These are phyloP conservation scores for Luvunga scandens DNA, from an alignment of 345 rosid genomes.

Conservation along the genomic window DNA sequence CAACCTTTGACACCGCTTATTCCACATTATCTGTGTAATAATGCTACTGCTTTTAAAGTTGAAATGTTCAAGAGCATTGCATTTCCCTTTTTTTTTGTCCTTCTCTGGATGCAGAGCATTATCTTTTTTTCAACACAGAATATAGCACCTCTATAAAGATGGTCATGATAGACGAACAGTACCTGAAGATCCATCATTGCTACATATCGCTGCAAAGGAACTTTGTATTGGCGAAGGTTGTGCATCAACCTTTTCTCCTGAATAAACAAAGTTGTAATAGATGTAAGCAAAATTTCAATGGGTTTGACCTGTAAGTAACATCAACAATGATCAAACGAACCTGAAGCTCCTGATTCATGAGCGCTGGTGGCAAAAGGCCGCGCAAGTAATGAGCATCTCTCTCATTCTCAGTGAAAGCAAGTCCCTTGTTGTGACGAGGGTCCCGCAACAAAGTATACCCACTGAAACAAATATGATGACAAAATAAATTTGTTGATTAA, in stretches of 20 bases:
- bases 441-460: conserved; percentile 84
- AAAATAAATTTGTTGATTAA: background rate
- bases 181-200: conserved; percentile 99
- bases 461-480: conserved; percentile 35
- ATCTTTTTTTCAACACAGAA: background rate
- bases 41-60: background rate
- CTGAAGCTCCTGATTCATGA: conserved; percentile 80
- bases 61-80: background rate
- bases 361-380: conserved; percentile 85
- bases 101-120: too few relatives aligned
- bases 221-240: conserved; percentile 72
- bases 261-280: conserved; percentile 10
- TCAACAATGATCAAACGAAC: conserved; percentile 27
- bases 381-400: conserved; percentile 93
- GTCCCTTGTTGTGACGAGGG: conserved; percentile 89
- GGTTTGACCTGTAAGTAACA: background rate
- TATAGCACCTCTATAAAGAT: background rate
- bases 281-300: background rate
- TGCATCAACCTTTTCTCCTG: conserved; percentile 77
- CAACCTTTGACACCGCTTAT: background rate
- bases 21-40: background rate
- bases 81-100: too few relatives aligned
- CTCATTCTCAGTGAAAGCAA: conserved; percentile 75
- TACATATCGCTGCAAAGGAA: conserved; percentile 84
- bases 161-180: background rate